phyloP scores from a whole-genome alignment of 805 yeast genomes.

The Nakazawaea wyomingensis region DNA sequence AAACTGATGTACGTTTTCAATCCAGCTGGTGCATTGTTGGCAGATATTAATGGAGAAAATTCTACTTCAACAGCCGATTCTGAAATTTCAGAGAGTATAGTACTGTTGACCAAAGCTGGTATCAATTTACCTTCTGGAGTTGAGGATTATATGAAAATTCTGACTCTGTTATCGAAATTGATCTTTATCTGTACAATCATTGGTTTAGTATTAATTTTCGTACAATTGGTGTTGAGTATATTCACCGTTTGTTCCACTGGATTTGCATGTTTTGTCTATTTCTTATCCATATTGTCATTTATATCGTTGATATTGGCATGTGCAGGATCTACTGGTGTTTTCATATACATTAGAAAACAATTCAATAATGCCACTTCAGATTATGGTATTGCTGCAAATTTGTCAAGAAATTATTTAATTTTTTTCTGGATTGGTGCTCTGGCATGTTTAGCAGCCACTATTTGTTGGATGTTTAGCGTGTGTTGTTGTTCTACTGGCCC shows the following conservation, averaged over 20 bases:
- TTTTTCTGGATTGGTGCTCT: conserved; percentile 24
- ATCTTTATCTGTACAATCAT: conserved; percentile 51
- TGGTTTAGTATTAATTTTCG: conserved; percentile 39
- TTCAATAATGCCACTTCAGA: conserved; percentile 42
- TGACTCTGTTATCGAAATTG: conserved; percentile 47
- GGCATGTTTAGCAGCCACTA: conserved; percentile 13
- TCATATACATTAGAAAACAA: conserved; percentile 38
- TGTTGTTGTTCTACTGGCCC: conserved; percentile 12
- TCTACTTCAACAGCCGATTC: conserved; percentile 19
- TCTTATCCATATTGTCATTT: conserved; percentile 38
- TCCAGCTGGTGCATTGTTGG: conserved; percentile 33
- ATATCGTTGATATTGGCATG: conserved; percentile 36
- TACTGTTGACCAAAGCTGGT: conserved; percentile 14
- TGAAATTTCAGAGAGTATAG: conserved; percentile 9
- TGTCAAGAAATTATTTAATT: conserved; percentile 25
- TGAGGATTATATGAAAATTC: conserved; percentile 36
- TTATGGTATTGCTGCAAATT: conserved; percentile 51
- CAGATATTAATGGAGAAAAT: conserved; percentile 15
- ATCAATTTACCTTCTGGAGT: conserved; percentile 52
- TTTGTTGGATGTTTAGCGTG: conserved; percentile 16
- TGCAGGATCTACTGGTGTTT: conserved; percentile 63
- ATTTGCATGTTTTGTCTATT: conserved; percentile 38
- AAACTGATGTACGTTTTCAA: conserved; percentile 52
- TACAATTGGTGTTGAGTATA: conserved; percentile 39
- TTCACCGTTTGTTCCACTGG: conserved; percentile 40